phyloP scores from a whole-genome alignment of 306 rosid species.

The Fragaria iinumae region DNA sequence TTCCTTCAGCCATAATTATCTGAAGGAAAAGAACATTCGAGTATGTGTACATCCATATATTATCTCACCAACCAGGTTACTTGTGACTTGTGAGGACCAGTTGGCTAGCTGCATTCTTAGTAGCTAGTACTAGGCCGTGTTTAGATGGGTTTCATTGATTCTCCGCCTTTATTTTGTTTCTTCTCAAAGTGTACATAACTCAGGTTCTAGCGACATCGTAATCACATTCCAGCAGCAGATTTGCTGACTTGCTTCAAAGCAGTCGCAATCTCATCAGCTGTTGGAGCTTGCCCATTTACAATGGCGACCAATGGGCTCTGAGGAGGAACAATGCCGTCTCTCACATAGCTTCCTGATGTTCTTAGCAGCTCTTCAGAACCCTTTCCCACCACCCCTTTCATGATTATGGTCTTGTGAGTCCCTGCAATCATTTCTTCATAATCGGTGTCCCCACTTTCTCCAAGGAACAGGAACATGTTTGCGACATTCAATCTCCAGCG shows the following conservation, averaged over 20 bases:
- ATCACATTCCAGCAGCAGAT: constrained; percentile 35
- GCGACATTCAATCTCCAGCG: constrained; percentile 83
- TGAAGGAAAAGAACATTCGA: no score
- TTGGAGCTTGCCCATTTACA: constrained; percentile 29
- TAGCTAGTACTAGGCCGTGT: no score
- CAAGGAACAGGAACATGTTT: constrained; percentile 75
- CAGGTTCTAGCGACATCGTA: not conserved
- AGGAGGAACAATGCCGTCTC: constrained; percentile 62
- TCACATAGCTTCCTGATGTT: constrained; percentile 70
- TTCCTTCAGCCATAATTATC: no score
- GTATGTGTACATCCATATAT: no score
- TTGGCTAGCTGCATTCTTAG: no score
- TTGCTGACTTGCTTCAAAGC: constrained; percentile 40
- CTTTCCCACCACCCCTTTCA: constrained; percentile 38
- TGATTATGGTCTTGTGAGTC: constrained; percentile 69
- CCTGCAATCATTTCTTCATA: constrained; percentile 85
- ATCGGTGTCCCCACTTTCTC: constrained; percentile 83
- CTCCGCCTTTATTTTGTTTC: no score
- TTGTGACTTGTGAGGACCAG: no score
- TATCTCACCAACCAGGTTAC: no score
- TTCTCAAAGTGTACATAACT: no score
- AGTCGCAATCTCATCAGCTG: constrained; percentile 37
- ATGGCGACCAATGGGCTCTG: constrained; percentile 51
- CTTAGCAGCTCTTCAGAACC: constrained; percentile 63
- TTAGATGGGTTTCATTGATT: no score